Base-by-base conservation (phyloP, 1,139 yeast species). In the Sugiyamaella japonica region DNA sequence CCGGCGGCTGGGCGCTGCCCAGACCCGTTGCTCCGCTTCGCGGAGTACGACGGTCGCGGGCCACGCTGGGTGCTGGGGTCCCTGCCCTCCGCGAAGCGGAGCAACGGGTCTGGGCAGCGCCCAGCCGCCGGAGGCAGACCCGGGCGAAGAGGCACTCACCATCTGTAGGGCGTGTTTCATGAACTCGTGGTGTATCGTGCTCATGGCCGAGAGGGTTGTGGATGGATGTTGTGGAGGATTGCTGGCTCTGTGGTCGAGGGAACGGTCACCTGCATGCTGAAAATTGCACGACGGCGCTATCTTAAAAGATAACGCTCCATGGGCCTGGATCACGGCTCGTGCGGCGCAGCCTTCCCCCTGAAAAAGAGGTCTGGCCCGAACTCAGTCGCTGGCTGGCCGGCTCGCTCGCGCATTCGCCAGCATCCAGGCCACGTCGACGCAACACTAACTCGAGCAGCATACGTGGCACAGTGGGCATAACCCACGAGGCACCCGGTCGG, bases 141-240 rank as follows among this genome's bases (percentile, higher is more conserved):
- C 34, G 25, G 25, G 25, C 25, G 3, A 6, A 6, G n/a, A n/a
- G n/a, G n/a, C n/a, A n/a, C 61, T 23, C 53, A 65, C 70, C 67
- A 69, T 66, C 29, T 70, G 68, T 25, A 83, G 63, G 1, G 87
- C 85, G 25, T 68, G 61, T 47, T 68, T 64, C 86, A 83, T 83
- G 63, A 72, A 78, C 50, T 62, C 57, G 52, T 61, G 63, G 53
- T 69, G 71, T 7, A 41, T 51, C 31, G 62, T 55, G 42, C 48
- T 47, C 53, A 49, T 38, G 34, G 34, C 4, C 3, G 25, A 20
- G 34, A 29, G n/a, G 9, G 34, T 15, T 47, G 17, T 38, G 9
- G 9, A 3, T 38, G 17, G 28, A 12, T 16, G 23, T 38, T 12
- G 5, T 16, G 15, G 3, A 20, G 3, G 25, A 20, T n/a, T n/a